Base-by-base conservation (phyloP, 768 basidiomycete species). In the Coprinopsis strossmayeri region DNA sequence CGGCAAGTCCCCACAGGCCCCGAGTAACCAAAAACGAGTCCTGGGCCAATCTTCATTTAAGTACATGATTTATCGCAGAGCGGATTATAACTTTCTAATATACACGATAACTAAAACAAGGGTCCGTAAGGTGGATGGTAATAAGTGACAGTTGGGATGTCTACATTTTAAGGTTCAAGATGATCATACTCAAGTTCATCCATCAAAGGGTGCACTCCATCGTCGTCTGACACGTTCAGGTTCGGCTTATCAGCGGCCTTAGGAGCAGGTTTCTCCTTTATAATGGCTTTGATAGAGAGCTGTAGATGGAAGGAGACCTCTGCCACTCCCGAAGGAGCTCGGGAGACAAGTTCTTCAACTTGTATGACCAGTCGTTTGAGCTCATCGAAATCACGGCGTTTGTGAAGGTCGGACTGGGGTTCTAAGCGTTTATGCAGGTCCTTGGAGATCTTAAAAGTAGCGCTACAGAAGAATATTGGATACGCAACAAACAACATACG, bases 391-490 rank as follows among this genome's bases (percentile, higher is more conserved):
- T 60, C 57, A 18, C 57, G 35, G 20, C 34, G 48, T n/a, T 52
- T 51, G 47, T 60, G 59, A 12, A 60, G 39, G 10, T 56, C 43
- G 15, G 59, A 58, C 32, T 50, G 40, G 5, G 59, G 59, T 9
- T 50, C 48, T 18, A 60, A 38, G 12, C 17, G 49, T 43, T 52
- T 55, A 27, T 55, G 54, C 9, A 60, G 37, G n/a, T 17, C 35
- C 38, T 30, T 44, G n/a, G 53, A 50, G 28, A 52, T 23, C 32
- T 57, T 48, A 17, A 60, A 56, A 1, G 53, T 54, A 43, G 51
- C 46, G 41, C 59, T 58, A 21, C 3, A 27, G 25, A 38, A 34
- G 13, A 26, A 26, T 18, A 10, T 3, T 49, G 21, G n/a, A 37
- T 1, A 28, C 39, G 15, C 17, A 1, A 26, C 23, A 27, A 2